A percentile compares a stretch with the other conserved stretches of the same genome.
Conservation (phyloP, 805 yeast genomes). For the Metschnikowia kunwiensis region DNA sequence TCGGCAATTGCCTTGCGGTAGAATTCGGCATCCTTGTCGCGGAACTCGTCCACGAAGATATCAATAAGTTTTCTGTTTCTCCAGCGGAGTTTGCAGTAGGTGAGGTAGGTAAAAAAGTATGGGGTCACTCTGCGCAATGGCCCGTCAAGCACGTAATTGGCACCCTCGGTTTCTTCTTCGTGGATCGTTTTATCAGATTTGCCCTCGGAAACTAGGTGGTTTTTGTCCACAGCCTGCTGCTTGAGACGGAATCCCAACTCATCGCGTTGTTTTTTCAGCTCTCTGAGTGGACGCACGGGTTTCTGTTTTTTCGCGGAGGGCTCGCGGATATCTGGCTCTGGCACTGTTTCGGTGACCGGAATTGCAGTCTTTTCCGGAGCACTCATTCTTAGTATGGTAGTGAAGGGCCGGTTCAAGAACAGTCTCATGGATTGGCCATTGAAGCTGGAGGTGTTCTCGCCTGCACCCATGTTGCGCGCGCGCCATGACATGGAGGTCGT, state of each 20-base stretch:
- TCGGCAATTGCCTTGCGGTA: slow-evolving; percentile 48
- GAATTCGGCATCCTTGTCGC: slow-evolving; percentile 69
- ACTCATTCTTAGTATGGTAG: slow-evolving; percentile 1
- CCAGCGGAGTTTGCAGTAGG: slow-evolving; percentile 93
- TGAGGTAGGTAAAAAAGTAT: slow-evolving; percentile 82
- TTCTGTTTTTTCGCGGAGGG: slow-evolving; percentile 4
- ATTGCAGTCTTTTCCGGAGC: not conserved
- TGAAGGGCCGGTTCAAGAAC: slow-evolving; percentile 1
- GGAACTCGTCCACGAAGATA: slow-evolving; percentile 77
- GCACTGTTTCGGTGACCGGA: not conserved
- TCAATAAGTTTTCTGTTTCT: slow-evolving; percentile 76
- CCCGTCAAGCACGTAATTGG: slow-evolving; percentile 55
- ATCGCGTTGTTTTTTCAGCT: slow-evolving; percentile 33
- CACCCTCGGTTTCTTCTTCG: slow-evolving; percentile 59
- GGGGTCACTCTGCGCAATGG: slow-evolving; percentile 73
- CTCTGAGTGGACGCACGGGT: slow-evolving; percentile 9
- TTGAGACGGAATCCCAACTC: slow-evolving; percentile 47
- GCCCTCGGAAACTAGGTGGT: slow-evolving; percentile 39
- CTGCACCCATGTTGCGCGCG: too few relatives aligned
- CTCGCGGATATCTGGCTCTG: not conserved
- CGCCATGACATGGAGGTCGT: too few relatives aligned
- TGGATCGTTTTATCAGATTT: slow-evolving; percentile 37
- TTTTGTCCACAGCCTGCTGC: slow-evolving; percentile 44
- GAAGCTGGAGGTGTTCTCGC: too few relatives aligned
- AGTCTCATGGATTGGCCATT: not conserved